phyloP scores from a whole-genome alignment of 1,284 basidiomycete genomes.

The Rhodotorula sp. region DNA sequence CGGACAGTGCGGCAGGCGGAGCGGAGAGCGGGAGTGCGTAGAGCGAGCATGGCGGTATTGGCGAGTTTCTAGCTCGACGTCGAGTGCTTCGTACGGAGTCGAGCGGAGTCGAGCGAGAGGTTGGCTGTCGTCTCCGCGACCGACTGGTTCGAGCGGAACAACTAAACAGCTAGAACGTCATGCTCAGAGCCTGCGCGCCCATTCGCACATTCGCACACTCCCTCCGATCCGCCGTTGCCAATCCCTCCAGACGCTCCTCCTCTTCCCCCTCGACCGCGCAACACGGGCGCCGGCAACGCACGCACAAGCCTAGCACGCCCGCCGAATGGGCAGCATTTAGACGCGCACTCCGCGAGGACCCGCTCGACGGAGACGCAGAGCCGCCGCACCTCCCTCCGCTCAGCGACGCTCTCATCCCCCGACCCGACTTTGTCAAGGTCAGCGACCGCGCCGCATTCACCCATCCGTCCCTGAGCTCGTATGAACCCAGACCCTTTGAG shows the following conservation, averaged over 20 bases:
- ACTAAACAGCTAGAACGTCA: neutral
- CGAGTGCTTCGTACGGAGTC: no score
- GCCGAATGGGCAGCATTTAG: neutral
- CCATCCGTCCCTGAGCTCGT: neutral
- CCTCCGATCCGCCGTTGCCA: no score
- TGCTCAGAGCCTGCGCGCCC: neutral
- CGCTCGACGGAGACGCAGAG: neutral
- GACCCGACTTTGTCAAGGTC: constrained; percentile 8
- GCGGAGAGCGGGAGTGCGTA: neutral
- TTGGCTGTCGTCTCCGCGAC: neutral
- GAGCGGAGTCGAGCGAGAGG: neutral
- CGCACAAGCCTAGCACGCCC: neutral
- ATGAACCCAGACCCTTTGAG: neutral
- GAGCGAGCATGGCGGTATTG: neutral
- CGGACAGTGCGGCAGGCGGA: neutral
- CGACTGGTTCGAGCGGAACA: neutral
- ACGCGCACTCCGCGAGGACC: neutral
- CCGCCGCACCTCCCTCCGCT: neutral
- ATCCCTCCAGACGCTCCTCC: neutral
- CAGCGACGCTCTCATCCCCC: neutral
- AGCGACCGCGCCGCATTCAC: constrained; percentile 6
- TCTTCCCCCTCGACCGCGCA: neutral
- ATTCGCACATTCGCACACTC: neutral
- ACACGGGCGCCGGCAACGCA: no score
- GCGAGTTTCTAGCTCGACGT: neutral